Percentiles rank a stretch among this genome's conserved stretches.
phyloP scores from a whole-genome alignment of 176 grass and related monocot genomes.

The Musa troglodytarum region DNA sequence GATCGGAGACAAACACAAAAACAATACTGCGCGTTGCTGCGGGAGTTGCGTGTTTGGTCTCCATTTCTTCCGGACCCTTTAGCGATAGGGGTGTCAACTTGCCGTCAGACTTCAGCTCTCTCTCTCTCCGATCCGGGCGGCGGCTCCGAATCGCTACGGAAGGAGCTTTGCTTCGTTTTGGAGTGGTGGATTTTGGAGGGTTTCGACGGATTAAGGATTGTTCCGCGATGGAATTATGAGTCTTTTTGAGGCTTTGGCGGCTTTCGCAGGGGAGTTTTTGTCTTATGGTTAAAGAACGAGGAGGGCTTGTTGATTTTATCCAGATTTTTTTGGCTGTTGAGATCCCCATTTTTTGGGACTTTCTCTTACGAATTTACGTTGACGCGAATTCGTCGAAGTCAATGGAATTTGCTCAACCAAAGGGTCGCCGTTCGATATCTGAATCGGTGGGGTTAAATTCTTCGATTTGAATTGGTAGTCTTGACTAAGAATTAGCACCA shows the following conservation, averaged over 20 bases:
- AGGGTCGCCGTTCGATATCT: neutral
- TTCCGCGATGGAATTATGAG: neutral
- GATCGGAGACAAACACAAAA: no score
- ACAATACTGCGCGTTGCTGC: no score
- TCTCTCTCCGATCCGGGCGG: neutral
- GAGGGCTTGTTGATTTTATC: neutral
- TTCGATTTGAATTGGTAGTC: neutral
- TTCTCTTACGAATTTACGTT: neutral
- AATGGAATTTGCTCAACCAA: neutral
- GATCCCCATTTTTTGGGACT: neutral
- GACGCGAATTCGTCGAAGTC: neutral
- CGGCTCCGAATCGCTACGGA: neutral
- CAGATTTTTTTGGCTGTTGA: neutral
- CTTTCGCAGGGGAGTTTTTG: neutral
- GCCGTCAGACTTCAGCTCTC: neutral
- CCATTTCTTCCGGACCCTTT: neutral
- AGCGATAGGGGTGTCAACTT: neutral
- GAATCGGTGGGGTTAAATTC: neutral
- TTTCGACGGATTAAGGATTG: neutral
- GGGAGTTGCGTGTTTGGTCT: neutral
- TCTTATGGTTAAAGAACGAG: neutral
- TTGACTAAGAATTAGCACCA: neutral
- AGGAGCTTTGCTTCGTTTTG: neutral
- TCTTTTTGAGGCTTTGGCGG: neutral
- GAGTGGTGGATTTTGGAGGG: constrained; percentile 10